Evolutionary conservation across 495 filamentous ascomycete genomes (phyloP), one percentile per base, ranked within the genome.

Genomic region (Astrocystis sublimbata): DNA sequence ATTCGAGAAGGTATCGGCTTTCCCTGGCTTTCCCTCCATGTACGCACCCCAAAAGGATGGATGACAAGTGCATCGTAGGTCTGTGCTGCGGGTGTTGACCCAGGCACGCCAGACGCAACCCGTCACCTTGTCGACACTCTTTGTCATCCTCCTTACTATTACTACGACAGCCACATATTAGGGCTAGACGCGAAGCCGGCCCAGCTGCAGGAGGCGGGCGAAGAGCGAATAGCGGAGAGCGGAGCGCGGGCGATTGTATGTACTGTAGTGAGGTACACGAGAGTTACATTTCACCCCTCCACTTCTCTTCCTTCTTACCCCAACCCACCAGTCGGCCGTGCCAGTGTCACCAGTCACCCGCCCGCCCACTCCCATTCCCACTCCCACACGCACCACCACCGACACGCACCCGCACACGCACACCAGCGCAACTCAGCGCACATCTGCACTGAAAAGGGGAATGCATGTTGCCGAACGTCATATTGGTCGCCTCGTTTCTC

Each of bases 281-380:
- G 40, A 57, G 58, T 53, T 49, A 30, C 50, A 43, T 52, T 52
- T 53, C 24, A 46, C 58, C 47, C 47, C 58, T 61, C 58, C 43
- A 23, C n/a, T 49, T 7, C 8, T 38, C 36, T 38, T 38, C 9
- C n/a, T 15, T 15, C 36, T 8, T 12, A 15, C 26, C 57, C 30
- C 17, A 40, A 26, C 23, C 36, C 60, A 62, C n/a, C 51, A n/a
- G n/a, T n/a, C n/a, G n/a, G n/a, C n/a, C n/a, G n/a, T n/a, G n/a
- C n/a, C n/a, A n/a, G n/a, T n/a, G n/a, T 51, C 53, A 56, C 60
- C 60, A 62, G 60, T 51, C 51, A 54, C 60, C 38, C 35, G 51
- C 30, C 17, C 45, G 19, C 42, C 46, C 46, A 45, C 35, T 21
- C 46, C 19, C 52, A n/a, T n/a, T n/a, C n/a, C n/a, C n/a, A n/a